Percentiles rank a stretch among this genome's conserved stretches.
Conservation (phyloP, 2,329 filamentous ascomycete species). For the Alternaria viburni region DNA sequence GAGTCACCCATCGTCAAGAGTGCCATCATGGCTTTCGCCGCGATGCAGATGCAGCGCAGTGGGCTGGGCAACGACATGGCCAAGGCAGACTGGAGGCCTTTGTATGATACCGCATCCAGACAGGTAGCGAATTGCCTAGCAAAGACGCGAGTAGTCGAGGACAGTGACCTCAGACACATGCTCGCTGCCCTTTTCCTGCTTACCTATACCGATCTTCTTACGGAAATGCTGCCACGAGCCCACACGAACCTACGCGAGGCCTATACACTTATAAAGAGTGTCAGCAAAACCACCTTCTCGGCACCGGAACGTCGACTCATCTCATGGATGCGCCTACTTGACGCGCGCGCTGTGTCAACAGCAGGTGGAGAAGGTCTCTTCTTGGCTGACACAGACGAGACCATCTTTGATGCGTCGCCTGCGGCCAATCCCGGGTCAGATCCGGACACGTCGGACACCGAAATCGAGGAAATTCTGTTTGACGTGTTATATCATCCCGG, state of each 20-base stretch:
- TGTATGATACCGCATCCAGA: conserved; percentile 39
- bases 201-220: conserved; percentile 57
- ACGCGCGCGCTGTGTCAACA: conserved; percentile 60
- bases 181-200: conserved; percentile 62
- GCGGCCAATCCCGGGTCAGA: conserved; percentile 39
- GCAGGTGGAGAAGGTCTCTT: conserved; percentile 64
- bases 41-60: conserved; percentile 50
- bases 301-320: conserved; percentile 56
- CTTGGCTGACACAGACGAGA: conserved; percentile 57
- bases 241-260: conserved; percentile 58
- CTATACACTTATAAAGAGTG: conserved; percentile 54
- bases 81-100: conserved; percentile 40
- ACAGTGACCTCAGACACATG: conserved; percentile 48
- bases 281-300: conserved; percentile 29
- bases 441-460: conserved; percentile 35
- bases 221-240: conserved; percentile 14
- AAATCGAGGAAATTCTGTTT: conserved; percentile 59
- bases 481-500: conserved; percentile 63
- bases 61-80: conserved; percentile 40
- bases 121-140: conserved; percentile 30
- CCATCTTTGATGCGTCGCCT: conserved; percentile 56
- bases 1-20: conserved; percentile 56
- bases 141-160: conserved; percentile 20
- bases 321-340: conserved; percentile 62
- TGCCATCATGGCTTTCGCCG: conserved; percentile 61